These are phyloP conservation scores for Zalaria obscura DNA, from an alignment of 2,329 filamentous ascomycete species.

Conservation along the genomic window DNA sequence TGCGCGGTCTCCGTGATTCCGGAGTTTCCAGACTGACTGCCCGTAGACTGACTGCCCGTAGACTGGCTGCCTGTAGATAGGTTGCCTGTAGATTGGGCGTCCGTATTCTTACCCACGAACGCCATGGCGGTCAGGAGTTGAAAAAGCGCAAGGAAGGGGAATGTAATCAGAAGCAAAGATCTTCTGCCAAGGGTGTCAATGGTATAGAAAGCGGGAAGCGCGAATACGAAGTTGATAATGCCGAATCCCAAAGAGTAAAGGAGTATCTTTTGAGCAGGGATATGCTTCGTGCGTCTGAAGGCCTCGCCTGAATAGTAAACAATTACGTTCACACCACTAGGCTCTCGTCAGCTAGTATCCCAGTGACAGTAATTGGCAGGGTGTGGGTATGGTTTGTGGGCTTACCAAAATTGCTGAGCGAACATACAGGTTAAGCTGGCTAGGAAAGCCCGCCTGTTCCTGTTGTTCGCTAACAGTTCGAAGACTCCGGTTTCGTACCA, in stretches of 20 bases:
- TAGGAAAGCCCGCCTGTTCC: slow-evolving; percentile 16
- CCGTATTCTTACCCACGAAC: slow-evolving; percentile 30
- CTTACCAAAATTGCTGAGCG: slow-evolving; percentile 46
- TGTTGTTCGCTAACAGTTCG: slow-evolving; percentile 23
- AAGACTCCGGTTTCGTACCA: slow-evolving; percentile 26
- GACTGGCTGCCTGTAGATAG: slow-evolving; percentile 32
- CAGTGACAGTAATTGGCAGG: background rate
- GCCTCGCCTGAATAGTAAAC: background rate
- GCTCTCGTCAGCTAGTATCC: background rate
- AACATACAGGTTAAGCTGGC: slow-evolving; percentile 19
- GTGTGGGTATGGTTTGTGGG: slow-evolving; percentile 5
- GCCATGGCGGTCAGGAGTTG: slow-evolving; percentile 25
- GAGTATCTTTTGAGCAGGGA: background rate
- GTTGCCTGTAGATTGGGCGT: too few species aligned
- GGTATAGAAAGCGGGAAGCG: slow-evolving; percentile 43
- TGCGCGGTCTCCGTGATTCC: slow-evolving; percentile 12
- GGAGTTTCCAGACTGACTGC: too few species aligned
- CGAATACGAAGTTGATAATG: slow-evolving; percentile 43
- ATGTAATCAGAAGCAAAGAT: slow-evolving; percentile 24
- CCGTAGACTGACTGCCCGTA: slow-evolving; percentile 1
- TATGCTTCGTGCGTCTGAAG: too few species aligned
- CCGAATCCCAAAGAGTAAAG: slow-evolving; percentile 36
- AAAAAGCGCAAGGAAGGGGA: slow-evolving; percentile 30
- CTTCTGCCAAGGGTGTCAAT: slow-evolving; percentile 23
- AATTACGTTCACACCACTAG: background rate